Evolutionary conservation across 2,329 filamentous ascomycete genomes (phyloP), one percentile per base, ranked within the genome.

Genomic region (Cladosporium sp.): DNA sequence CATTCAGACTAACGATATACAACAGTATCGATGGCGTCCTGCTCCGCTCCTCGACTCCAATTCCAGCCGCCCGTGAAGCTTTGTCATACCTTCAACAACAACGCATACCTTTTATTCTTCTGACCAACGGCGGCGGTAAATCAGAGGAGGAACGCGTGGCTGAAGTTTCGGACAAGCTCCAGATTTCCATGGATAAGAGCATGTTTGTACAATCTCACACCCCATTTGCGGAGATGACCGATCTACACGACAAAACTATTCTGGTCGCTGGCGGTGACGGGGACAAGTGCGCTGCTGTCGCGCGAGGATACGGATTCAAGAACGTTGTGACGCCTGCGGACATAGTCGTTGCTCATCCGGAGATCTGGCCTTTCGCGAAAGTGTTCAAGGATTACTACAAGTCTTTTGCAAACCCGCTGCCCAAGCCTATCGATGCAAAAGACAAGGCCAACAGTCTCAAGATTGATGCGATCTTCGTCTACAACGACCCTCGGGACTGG

Each of bases 401-500:
- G 40, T 66, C 70, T 6, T 83, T 82, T 57, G 79, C 83, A 15
- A 80, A 80, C 36, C 82, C 83, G 1, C 76, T 89, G 0, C 85
- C 86, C 0, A 68, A 65, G 8, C 78, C 77, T 12, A 76, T 81
- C 61, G 73, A 77, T 52, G 70, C 79, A 36, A 68, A 71, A 15
- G 75, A 78, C 59, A 78, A 73, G 2, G 73, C 73, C 0, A 75
- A 77, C 13, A 80, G 78, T 17, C 80, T 93, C 48, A 91, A 90
- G 65, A 88, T 99, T 64, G 91, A 96, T 68, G 91, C 92, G 25
- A 84, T 97, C 25, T 88, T 97, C 67, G 88, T 97, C 6, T 97
- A 93, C 80, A 96, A 96, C 71, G 94, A 97, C 73, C 92, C 94
- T 3, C 84, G 94, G 57, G 94, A 99, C 77, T 99, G 94, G 94